Percentiles rank a stretch among this genome's conserved stretches.
Conservation (phyloP, 176 grass and related monocot species). For the Cenchrus purpureus region DNA sequence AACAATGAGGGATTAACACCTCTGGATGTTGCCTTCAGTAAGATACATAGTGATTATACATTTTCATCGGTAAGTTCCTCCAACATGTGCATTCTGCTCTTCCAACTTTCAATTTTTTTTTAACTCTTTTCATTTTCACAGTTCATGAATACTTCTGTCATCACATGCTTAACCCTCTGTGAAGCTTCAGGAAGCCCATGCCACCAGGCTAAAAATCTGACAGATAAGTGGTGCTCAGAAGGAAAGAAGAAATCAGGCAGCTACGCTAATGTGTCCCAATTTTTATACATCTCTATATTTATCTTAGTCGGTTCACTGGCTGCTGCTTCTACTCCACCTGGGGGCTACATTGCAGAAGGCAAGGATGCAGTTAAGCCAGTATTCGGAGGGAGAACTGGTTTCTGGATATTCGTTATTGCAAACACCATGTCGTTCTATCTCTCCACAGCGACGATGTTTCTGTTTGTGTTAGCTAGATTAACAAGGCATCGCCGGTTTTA, state of each 20-base stretch:
- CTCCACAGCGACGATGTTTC: not conserved
- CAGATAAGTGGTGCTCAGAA: not conserved
- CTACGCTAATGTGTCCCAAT: not conserved
- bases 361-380: not conserved
- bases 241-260: not conserved
- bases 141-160: not conserved
- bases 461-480: not conserved
- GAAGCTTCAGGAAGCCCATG: not conserved
- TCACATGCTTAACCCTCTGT: not conserved
- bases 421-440: not conserved
- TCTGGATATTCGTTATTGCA: slow-evolving; percentile 8
- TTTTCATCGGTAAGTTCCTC: slow-evolving; percentile 20
- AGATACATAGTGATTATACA: not conserved
- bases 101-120: not conserved
- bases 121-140: not conserved
- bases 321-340: slow-evolving; percentile 3
- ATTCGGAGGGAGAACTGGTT: slow-evolving; percentile 3
- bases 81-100: not conserved
- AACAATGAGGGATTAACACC: slow-evolving; percentile 43
- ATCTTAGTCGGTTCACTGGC: slow-evolving; percentile 5
- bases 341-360: slow-evolving; percentile 13
- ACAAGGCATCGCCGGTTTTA: not conserved
- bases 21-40: slow-evolving; percentile 43
- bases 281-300: not conserved
- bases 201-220: not conserved